These are phyloP conservation scores for Fusarium pseudoanthophilum DNA, from an alignment of 2,329 filamentous ascomycete species.

Conservation along the genomic window DNA sequence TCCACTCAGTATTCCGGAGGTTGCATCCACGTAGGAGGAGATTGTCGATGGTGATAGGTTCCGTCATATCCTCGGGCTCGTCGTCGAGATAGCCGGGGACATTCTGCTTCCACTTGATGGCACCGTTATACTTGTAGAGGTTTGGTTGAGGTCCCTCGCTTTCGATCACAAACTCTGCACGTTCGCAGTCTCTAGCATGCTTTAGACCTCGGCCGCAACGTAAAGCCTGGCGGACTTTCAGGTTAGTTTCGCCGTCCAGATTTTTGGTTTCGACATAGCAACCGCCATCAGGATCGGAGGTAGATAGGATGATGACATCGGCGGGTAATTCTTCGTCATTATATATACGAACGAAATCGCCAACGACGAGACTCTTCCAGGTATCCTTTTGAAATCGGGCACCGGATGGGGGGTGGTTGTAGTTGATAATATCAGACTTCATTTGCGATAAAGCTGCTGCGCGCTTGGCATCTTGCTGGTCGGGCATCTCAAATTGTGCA, in stretches of 20 bases:
- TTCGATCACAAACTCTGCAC: constrained; percentile 85
- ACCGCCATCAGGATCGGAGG: constrained; percentile 91
- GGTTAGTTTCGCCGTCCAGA: constrained; percentile 94
- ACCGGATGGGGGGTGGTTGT: constrained; percentile 70
- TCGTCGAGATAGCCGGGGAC: constrained; percentile 71
- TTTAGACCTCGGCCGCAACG: constrained; percentile 84
- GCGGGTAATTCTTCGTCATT: constrained; percentile 96
- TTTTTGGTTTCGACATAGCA: constrained; percentile 99
- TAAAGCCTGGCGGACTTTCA: constrained; percentile 93
- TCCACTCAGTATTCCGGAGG: constrained; percentile 95
- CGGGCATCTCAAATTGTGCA: constrained; percentile 53
- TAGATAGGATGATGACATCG: constrained; percentile 91
- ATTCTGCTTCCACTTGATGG: constrained; percentile 85
- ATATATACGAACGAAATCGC: constrained; percentile 95
- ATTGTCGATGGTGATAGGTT: constrained; percentile 95
- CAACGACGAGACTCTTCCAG: constrained; percentile 96
- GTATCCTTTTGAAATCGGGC: constrained; percentile 91
- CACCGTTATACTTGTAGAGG: constrained; percentile 93
- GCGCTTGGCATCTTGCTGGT: constrained; percentile 49
- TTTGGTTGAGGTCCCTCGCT: constrained; percentile 94
- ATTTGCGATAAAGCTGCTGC: constrained; percentile 55
- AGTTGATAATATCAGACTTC: constrained; percentile 76
- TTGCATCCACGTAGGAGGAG: constrained; percentile 92
- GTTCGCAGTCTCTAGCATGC: constrained; percentile 92
- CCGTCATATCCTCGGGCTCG: constrained; percentile 80